phyloP scores from a whole-genome alignment of 2,329 filamentous ascomycete species.

The Ilyonectria destructans region DNA sequence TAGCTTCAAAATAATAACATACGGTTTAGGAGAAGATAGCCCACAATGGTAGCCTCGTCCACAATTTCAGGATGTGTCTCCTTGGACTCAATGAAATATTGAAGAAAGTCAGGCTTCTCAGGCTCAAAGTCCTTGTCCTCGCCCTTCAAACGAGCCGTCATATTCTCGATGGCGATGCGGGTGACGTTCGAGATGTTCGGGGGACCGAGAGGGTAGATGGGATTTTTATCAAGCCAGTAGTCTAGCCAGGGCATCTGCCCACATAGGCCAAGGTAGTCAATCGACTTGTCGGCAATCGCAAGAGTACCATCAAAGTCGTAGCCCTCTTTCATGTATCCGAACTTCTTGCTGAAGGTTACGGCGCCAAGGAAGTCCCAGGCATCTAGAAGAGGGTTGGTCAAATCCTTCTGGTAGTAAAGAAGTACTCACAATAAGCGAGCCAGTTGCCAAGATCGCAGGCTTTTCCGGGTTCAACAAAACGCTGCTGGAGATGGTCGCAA shows the following conservation, averaged over 20 bases:
- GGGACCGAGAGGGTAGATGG: constrained; percentile 53
- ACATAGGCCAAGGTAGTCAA: constrained; percentile 53
- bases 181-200: constrained; percentile 51
- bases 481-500: constrained; percentile 51
- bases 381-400: constrained; percentile 30
- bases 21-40: constrained; percentile 53
- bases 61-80: constrained; percentile 52
- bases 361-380: constrained; percentile 62
- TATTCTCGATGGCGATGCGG: constrained; percentile 49
- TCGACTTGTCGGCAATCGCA: constrained; percentile 49
- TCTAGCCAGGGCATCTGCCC: constrained; percentile 54
- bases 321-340: constrained; percentile 60
- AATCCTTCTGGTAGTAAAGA: neutral
- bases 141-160: constrained; percentile 50
- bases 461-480: constrained; percentile 51
- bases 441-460: constrained; percentile 59
- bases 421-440: constrained; percentile 57
- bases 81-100: constrained; percentile 60
- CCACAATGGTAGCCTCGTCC: constrained; percentile 55
- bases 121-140: constrained; percentile 47
- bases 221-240: constrained; percentile 58
- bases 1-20: too few species aligned
- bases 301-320: constrained; percentile 59
- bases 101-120: constrained; percentile 55
- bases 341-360: constrained; percentile 58